A percentile compares a stretch with the other conserved stretches of the same genome.
Conservation (phyloP, 2,329 filamentous ascomycete genomes). For the Fusarium guadeloupense region DNA sequence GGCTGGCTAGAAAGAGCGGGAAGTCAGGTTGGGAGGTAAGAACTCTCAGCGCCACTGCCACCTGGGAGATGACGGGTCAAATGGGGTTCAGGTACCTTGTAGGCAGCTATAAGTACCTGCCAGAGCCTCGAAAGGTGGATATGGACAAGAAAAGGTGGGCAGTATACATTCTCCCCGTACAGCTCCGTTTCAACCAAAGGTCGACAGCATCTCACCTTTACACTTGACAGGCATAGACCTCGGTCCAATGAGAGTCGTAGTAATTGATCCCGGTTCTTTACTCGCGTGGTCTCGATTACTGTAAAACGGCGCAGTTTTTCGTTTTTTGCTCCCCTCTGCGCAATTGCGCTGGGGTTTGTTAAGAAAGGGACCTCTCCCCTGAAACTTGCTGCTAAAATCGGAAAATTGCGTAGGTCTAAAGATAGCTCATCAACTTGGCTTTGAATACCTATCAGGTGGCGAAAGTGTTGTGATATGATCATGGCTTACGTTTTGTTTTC, state of each 20-base stretch:
- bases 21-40: slow-evolving; percentile 30
- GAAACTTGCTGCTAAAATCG: slow-evolving; percentile 16
- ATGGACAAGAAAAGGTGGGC: slow-evolving; percentile 23
- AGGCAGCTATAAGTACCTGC: slow-evolving; percentile 23
- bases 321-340: slow-evolving; percentile 5
- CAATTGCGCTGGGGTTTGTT: slow-evolving; percentile 1
- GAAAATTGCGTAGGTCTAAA: no score
- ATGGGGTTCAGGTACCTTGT: slow-evolving; percentile 20
- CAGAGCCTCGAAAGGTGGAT: background rate
- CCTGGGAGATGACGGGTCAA: slow-evolving; percentile 28
- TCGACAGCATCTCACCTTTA: slow-evolving; percentile 25
- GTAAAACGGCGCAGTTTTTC: slow-evolving; percentile 11
- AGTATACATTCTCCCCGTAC: slow-evolving; percentile 8
- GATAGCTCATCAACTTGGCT: background rate
- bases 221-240: slow-evolving; percentile 4
- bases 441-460: slow-evolving; percentile 16
- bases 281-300: slow-evolving; percentile 27
- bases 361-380: slow-evolving; percentile 13
- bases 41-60: slow-evolving; percentile 24
- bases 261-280: slow-evolving; percentile 12
- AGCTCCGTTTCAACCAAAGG: slow-evolving; percentile 16
- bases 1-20: slow-evolving; percentile 42
- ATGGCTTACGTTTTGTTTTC: slow-evolving; percentile 10
- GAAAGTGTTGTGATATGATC: slow-evolving; percentile 1
- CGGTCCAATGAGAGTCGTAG: slow-evolving; percentile 25